Evolutionary conservation across 1,284 basidiomycete genomes (phyloP).

Genomic region (Porogramme epimiltina): DNA sequence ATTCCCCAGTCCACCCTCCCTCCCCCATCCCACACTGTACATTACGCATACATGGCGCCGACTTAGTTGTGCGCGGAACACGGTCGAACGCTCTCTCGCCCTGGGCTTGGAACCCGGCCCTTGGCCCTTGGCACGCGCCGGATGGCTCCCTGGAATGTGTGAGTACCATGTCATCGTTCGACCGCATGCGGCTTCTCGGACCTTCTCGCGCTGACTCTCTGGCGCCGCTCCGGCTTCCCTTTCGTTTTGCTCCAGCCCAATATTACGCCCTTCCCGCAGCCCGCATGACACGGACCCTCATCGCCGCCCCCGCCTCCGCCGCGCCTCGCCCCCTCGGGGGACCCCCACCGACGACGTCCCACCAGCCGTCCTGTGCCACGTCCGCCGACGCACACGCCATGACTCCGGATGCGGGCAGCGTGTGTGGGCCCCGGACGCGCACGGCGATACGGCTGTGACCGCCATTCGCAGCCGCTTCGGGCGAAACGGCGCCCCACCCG

Average conservation of each 20-base stretch:
- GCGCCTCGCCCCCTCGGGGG: neutral
- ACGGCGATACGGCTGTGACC: conserved; percentile 3
- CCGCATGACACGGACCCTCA: neutral
- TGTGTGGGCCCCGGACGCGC: neutral
- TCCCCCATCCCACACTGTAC: conserved; percentile 13
- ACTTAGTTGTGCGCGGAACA: conserved; percentile 1
- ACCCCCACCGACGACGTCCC: too few relatives aligned
- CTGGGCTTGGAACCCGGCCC: neutral
- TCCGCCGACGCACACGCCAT: too few relatives aligned
- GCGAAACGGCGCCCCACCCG: conserved; percentile 2
- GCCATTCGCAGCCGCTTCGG: conserved; percentile 4
- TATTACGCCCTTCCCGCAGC: conserved; percentile 3
- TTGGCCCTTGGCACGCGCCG: conserved; percentile 1
- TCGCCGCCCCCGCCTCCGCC: neutral
- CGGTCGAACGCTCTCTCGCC: neutral
- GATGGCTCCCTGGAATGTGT: conserved; percentile 12
- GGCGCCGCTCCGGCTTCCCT: conserved; percentile 11
- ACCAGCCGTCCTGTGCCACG: too few relatives aligned
- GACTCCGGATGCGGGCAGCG: too few relatives aligned
- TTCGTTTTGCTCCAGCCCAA: neutral
- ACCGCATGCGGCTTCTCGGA: conserved; percentile 20
- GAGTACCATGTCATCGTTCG: conserved; percentile 12
- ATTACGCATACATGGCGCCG: conserved; percentile 14
- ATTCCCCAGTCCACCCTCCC: neutral
- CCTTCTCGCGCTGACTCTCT: conserved; percentile 21